phyloP scores from a whole-genome alignment of 768 basidiomycete genomes.

The Russula olivacea region DNA sequence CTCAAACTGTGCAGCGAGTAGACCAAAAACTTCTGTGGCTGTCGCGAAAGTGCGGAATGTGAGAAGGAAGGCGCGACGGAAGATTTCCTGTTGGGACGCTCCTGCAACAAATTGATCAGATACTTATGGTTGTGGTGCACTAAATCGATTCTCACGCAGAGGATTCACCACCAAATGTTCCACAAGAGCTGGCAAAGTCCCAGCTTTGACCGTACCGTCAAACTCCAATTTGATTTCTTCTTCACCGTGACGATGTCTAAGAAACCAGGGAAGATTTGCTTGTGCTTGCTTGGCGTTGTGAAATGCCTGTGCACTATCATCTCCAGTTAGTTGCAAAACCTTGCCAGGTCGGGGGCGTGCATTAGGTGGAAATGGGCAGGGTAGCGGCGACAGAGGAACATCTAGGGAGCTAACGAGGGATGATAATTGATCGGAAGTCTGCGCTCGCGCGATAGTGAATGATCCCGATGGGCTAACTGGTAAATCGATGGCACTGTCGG shows the following conservation, averaged over 20 bases:
- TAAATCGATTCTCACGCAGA: slow-evolving; percentile 43
- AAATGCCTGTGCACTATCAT: slow-evolving; percentile 40
- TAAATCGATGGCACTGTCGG: slow-evolving; percentile 7
- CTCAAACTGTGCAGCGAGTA: slow-evolving; percentile 58
- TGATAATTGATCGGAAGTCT: slow-evolving; percentile 6
- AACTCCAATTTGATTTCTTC: slow-evolving; percentile 59
- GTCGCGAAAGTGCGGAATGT: slow-evolving; percentile 79
- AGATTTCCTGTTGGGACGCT: slow-evolving; percentile 32
- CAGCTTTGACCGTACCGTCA: slow-evolving; percentile 62
- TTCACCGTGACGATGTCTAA: slow-evolving; percentile 48
- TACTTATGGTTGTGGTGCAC: not conserved
- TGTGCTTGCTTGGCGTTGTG: slow-evolving; percentile 36
- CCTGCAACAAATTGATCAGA: slow-evolving; percentile 16
- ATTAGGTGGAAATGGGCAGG: not conserved
- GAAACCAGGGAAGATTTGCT: slow-evolving; percentile 48
- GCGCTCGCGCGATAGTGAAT: slow-evolving; percentile 17
- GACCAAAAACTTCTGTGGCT: slow-evolving; percentile 60
- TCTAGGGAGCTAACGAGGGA: not conserved
- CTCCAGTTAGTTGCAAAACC: slow-evolving; percentile 37
- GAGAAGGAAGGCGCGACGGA: slow-evolving; percentile 64
- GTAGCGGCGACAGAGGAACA: not conserved
- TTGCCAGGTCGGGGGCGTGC: slow-evolving; percentile 32
- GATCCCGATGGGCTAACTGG: slow-evolving; percentile 11
- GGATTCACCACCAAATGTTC: slow-evolving; percentile 62
- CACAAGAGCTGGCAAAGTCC: slow-evolving; percentile 65